Evolutionary conservation across 2,329 filamentous ascomycete genomes (phyloP), one percentile per base, ranked within the genome.

Genomic region (Penicillium sp.): DNA sequence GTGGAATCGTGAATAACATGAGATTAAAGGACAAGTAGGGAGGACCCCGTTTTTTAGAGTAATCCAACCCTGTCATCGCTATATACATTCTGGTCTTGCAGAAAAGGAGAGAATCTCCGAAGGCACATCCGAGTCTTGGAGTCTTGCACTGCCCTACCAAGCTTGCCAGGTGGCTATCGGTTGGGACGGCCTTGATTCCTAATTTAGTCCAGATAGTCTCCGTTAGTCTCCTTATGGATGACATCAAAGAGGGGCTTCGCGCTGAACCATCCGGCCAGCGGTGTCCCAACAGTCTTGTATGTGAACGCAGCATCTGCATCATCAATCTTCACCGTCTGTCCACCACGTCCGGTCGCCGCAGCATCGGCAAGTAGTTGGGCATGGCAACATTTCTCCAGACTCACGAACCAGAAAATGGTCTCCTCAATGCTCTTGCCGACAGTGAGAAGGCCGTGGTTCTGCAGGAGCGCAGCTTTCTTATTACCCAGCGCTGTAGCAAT

Each of bases 181-280:
- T 4, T 3, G 44, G 5, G 19, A 2, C 44, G 44, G 13, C 30
- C 13, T 10, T 38, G 1, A 54, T 26, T 17, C 38, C 10, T 22
- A 13, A 13, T n/a, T 44, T 75, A 83, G 62, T 81, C 71, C 65
- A 88, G 70, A 72, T 88, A 87, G 12, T 84, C 83, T 1, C 84
- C 85, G 24, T 79, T 78, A 2, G 83, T 85, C 77, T 89, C 86
- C 72, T 84, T 83, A 69, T 88, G 84, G 64, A 90, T 85, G 44
- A 91, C 77, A 78, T 91, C 89, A 78, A 92, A 92, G 65, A 89
- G 68, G 17, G 90, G 89, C 78, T 88, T 88, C 6, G 88, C 90
- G 68, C 84, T 87, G 72, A 92, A 93, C 82, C 85, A 92, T 0
- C 90, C 90, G 0, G 86, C 88, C 37, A 74, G 71, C 17, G 84